Evolutionary conservation across 1,284 basidiomycete genomes (phyloP).

Genomic region (Boletus semigastroideus): DNA sequence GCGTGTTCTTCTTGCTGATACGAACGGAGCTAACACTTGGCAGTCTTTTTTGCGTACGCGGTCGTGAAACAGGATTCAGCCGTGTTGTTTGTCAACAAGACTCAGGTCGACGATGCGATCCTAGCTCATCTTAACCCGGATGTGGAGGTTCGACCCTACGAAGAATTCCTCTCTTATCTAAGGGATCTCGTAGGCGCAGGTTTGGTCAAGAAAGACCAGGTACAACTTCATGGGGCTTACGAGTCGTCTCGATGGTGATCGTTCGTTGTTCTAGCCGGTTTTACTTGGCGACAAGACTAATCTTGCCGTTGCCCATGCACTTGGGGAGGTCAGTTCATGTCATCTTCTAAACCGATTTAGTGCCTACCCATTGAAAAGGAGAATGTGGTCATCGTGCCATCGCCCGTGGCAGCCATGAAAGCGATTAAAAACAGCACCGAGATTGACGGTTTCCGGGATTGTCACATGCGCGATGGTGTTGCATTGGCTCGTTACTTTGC

Average conservation of each 20-base stretch:
- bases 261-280: conserved; percentile 44
- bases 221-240: conserved; percentile 16
- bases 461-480: conserved; percentile 88
- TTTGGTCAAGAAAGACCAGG: conserved; percentile 47
- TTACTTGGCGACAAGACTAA: conserved; percentile 73
- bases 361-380: conserved; percentile 35
- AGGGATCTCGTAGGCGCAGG: conserved; percentile 47
- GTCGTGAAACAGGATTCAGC: conserved; percentile 70
- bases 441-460: conserved; percentile 86
- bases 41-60: conserved; percentile 94
- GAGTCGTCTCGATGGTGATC: not conserved
- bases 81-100: conserved; percentile 72
- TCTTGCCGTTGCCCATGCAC: conserved; percentile 74
- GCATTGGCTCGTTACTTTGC: conserved; percentile 89
- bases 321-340: conserved; percentile 54
- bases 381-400: conserved; percentile 61
- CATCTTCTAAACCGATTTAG: not conserved
- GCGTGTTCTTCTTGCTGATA: conserved; percentile 6
- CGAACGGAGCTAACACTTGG: not conserved
- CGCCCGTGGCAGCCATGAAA: conserved; percentile 83
- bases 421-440: conserved; percentile 89
- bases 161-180: conserved; percentile 63
- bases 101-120: conserved; percentile 61
- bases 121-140: conserved; percentile 57
- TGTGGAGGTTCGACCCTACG: conserved; percentile 74